Conservation (phyloP, 2,329 filamentous ascomycete genomes). For the Aspergillus luchuensis region DNA sequence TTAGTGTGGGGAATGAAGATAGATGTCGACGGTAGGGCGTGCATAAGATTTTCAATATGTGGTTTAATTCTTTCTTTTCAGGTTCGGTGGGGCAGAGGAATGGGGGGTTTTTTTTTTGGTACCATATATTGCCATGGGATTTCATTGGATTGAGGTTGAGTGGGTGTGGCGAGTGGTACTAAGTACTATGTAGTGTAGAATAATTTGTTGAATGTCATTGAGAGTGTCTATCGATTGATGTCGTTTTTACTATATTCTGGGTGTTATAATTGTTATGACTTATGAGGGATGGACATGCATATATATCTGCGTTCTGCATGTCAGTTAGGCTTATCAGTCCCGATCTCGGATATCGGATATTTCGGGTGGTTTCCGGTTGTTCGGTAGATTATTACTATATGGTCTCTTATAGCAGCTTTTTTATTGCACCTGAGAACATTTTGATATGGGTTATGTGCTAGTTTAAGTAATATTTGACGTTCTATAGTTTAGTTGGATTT, state of each 20-base stretch:
- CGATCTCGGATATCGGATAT: not conserved
- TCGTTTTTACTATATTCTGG: too few species aligned
- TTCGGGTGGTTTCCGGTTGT: not conserved
- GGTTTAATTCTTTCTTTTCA: not conserved
- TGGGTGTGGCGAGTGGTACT: not conserved
- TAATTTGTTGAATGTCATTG: too few species aligned
- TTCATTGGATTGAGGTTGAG: too few species aligned
- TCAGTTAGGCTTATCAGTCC: not conserved
- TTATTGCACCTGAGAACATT: too few species aligned
- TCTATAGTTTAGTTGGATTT: too few species aligned
- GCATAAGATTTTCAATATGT: too few species aligned
- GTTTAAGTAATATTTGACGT: too few species aligned
- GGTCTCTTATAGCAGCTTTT: not conserved
- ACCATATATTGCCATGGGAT: not conserved
- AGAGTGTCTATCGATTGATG: not conserved
- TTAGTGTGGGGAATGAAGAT: not conserved
- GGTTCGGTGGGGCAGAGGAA: not conserved
- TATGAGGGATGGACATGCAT: not conserved
- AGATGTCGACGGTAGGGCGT: slow-evolving; percentile 24
- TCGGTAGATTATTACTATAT: not conserved
- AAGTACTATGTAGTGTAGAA: not conserved
- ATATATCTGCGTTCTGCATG: not conserved
- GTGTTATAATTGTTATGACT: too few species aligned
- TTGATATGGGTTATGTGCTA: too few species aligned
- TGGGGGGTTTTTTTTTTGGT: too few species aligned